Evolutionary conservation across 1,284 basidiomycete species (phyloP), one percentile per base, ranked within the genome.

Genomic region (Ustilago bromivora): DNA sequence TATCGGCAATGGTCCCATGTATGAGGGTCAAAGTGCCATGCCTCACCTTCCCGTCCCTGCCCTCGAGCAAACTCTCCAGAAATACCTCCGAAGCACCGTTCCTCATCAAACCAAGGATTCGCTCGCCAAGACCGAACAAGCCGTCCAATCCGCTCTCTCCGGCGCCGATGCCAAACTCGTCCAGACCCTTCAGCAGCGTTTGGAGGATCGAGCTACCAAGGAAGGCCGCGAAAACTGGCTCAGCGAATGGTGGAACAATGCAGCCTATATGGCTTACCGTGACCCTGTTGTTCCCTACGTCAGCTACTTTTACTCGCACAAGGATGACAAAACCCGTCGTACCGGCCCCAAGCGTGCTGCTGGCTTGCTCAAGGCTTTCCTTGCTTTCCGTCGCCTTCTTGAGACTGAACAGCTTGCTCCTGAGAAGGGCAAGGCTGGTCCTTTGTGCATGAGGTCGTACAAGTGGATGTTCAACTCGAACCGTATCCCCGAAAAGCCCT

Each of bases 181-280:
- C 9, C 89, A 90, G 49, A 90, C 91, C 68, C 90, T 98, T n/a
- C 96, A 98, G 87, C 87, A 88, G 64, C 89, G 96, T 4, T 89
- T 98, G 46, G 89, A 94, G 83, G 89, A 90, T 34, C 90, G 95
- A 5, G 94, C 94, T 0, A 72, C 53, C 43, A 78, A 79, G 61
- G 83, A 86, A 46, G 86, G 86, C 28, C 87, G 86, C 68, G 90
- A 90, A 79, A 96, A 90, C 88, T 99, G 96, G 96, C 89, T 99
- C 38, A 90, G 90, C 62, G 94, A 97, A 66, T 99, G 96, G 96
- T 99, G 96, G 96, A 97, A 98, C 87, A 94, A 98, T 49, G 90
- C 87, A 10, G 96, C 95, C 31, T 90, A 90, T 84, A 85, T 86
- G 78, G 69, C 70, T 43, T 84, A 84, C 72, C 90, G 94, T 55